Evolutionary conservation across 768 basidiomycete genomes (phyloP).

Genomic region (Terana coerulea): DNA sequence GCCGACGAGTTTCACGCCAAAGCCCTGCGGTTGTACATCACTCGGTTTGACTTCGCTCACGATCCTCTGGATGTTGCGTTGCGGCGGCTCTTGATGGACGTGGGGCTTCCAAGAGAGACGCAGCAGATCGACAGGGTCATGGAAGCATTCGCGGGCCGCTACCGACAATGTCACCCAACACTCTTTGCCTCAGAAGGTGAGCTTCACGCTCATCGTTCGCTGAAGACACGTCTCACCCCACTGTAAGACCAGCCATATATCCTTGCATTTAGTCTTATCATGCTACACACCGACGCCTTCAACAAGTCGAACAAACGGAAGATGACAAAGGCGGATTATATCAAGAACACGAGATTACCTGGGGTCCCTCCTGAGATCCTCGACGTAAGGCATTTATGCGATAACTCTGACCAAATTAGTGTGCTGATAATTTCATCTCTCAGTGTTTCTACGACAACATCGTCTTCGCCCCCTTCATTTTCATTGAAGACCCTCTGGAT

Average conservation of each 20-base stretch:
- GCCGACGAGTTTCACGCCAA: slow-evolving; percentile 64
- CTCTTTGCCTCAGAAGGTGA: slow-evolving; percentile 77
- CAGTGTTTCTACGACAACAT: slow-evolving; percentile 98
- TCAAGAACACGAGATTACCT: slow-evolving; percentile 87
- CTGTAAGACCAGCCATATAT: slow-evolving; percentile 89
- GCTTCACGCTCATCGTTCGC: slow-evolving; percentile 12
- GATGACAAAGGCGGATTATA: slow-evolving; percentile 93
- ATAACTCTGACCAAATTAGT: not conserved
- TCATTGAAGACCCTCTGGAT: slow-evolving; percentile 87
- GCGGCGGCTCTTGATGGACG: slow-evolving; percentile 85
- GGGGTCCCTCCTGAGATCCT: slow-evolving; percentile 81
- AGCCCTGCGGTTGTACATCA: slow-evolving; percentile 70
- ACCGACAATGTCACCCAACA: slow-evolving; percentile 76
- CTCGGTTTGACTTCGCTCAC: slow-evolving; percentile 69
- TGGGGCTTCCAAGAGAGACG: slow-evolving; percentile 90
- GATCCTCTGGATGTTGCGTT: slow-evolving; percentile 91
- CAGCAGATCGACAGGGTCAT: slow-evolving; percentile 99
- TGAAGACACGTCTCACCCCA: not conserved
- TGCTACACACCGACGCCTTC: slow-evolving; percentile 98
- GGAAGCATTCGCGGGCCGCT: slow-evolving; percentile 88
- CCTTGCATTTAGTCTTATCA: slow-evolving; percentile 94
- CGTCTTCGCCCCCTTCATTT: slow-evolving; percentile 93
- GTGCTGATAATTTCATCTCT: not conserved
- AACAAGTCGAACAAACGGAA: slow-evolving; percentile 97
- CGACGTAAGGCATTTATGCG: slow-evolving; percentile 56